Evolutionary conservation across 139 green algal species (phyloP).

Genomic region (Axilococcus clingmanii): DNA sequence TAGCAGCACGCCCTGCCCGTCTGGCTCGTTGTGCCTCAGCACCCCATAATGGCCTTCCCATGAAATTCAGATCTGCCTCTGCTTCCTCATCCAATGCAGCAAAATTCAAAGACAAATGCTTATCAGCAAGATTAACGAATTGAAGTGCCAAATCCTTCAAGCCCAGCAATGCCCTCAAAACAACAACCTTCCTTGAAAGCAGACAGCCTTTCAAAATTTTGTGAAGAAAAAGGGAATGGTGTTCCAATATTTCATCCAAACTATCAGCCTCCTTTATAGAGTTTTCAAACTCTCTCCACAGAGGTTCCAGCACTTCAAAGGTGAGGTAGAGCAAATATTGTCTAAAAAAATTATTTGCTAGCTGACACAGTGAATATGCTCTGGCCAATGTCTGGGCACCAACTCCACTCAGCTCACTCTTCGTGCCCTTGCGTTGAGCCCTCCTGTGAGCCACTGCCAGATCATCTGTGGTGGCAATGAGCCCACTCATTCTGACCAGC

Average conservation of each 20-base stretch:
- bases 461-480: slow-evolving; percentile 39
- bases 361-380: slow-evolving; percentile 50
- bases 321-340: slow-evolving; percentile 74
- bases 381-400: slow-evolving; percentile 17
- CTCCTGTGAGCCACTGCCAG: slow-evolving; percentile 14
- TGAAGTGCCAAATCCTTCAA: slow-evolving; percentile 28
- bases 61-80: background rate
- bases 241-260: slow-evolving; percentile 61
- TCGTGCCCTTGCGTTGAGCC: background rate
- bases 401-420: background rate
- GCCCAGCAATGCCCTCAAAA: slow-evolving; percentile 24
- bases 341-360: slow-evolving; percentile 64
- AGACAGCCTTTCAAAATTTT: slow-evolving; percentile 45
- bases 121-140: slow-evolving; percentile 17
- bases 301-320: slow-evolving; percentile 74
- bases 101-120: slow-evolving; percentile 10
- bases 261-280: slow-evolving; percentile 28
- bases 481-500: slow-evolving; percentile 49
- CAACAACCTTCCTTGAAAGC: slow-evolving; percentile 37
- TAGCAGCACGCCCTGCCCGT: background rate
- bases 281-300: slow-evolving; percentile 48
- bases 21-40: slow-evolving; percentile 1
- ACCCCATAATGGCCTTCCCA: background rate
- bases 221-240: slow-evolving; percentile 54
- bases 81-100: background rate